Evolutionary conservation across 345 rosid species (phyloP).

Genomic region (Populus pruinosa): DNA sequence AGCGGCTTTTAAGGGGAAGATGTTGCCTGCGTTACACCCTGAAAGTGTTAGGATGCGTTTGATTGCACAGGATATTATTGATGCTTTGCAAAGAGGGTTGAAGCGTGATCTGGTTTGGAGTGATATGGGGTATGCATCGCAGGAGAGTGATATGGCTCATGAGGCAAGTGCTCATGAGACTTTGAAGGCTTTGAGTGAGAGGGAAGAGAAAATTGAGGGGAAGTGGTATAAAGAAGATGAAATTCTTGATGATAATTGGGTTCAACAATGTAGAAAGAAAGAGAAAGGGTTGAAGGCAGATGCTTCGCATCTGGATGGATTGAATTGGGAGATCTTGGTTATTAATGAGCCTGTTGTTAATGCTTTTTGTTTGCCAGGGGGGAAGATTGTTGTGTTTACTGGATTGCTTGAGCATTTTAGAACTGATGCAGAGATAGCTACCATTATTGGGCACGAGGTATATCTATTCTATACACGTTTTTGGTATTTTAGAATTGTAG

Average conservation of each 20-base stretch:
- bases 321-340: slow-evolving; percentile 89
- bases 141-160: slow-evolving; percentile 27
- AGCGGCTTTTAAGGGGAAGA: slow-evolving; percentile 54
- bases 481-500: not conserved
- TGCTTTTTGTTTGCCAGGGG: slow-evolving; percentile 89
- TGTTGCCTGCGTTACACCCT: slow-evolving; percentile 77
- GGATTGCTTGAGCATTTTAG: slow-evolving; percentile 75
- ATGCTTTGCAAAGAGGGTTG: slow-evolving; percentile 80
- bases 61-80: slow-evolving; percentile 67
- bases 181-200: slow-evolving; percentile 37
- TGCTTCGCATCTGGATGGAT: slow-evolving; percentile 70
- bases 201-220: slow-evolving; percentile 27
- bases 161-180: slow-evolving; percentile 41
- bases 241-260: slow-evolving; percentile 86
- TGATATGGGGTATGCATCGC: slow-evolving; percentile 64
- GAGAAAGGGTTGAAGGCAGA: slow-evolving; percentile 40
- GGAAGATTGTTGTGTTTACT: slow-evolving; percentile 83
- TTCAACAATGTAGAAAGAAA: slow-evolving; percentile 64
- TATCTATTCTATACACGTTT: not conserved
- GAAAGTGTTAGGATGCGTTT: slow-evolving; percentile 68
- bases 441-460: slow-evolving; percentile 92
- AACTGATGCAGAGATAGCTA: slow-evolving; percentile 84
- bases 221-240: slow-evolving; percentile 71
- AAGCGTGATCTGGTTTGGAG: slow-evolving; percentile 65
- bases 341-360: slow-evolving; percentile 70